Evolutionary conservation across 169 alveolate genomes (phyloP), one percentile per base, ranked within the genome.

Genomic region (Plasmodium billcollinsi): DNA sequence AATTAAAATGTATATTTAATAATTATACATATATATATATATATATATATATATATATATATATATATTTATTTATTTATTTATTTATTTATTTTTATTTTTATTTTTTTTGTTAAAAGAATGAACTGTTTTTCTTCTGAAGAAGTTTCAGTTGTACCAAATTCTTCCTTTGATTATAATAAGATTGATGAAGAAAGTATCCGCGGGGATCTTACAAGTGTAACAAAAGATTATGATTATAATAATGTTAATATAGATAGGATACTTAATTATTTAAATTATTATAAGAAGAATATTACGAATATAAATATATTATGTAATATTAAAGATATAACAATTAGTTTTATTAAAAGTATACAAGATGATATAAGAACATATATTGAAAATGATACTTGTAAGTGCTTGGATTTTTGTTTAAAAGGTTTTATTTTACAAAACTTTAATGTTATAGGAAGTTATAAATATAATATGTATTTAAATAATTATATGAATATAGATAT

Each of bases 381-480:
- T 7, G 24, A 56, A 11, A 12, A 76, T 5, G 76, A 76, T 18
- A 62, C 11, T 11, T 24, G 29, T 15, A 56, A 63, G 2, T 76
- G 47, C 7, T 43, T 47, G 15, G 76, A 76, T 8, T 11, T 15
- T 4, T 63, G 29, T 50, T 47, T 56, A 0, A 76, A 63, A 49
- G 49, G 76, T 49, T 63, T 76, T 4, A 33, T 11, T 63, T 21
- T 76, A 67, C 49, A 76, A 50, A 39, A 69, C 8, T 29, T 63
- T 49, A 76, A 65, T 62, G 45, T 76, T 18, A 8, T 76, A 11
- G 89, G 89, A 3, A 76, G 89, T 4, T 76, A 29, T 67, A 63
- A 76, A 39, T 63, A 76, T 39, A 43, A 43, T 18, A 76, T 63
- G 76, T 62, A 47, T 33, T 20, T 76, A 11, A 76, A 76, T 49